Evolutionary conservation across 2,329 filamentous ascomycete genomes (phyloP).

Genomic region (Coniochaeta ligniaria): DNA sequence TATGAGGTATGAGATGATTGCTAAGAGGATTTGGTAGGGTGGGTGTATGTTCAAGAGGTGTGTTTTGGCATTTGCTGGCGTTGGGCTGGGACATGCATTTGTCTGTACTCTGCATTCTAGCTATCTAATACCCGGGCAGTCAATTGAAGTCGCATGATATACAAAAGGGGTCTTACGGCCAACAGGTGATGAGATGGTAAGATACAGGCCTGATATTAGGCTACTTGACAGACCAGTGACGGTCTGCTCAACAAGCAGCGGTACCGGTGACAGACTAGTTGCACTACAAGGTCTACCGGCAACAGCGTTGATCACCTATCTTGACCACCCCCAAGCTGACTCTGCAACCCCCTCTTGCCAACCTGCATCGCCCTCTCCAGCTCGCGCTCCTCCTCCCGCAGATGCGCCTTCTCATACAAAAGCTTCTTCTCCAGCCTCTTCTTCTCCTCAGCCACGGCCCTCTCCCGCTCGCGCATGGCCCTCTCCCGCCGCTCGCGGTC

Average conservation of each 20-base stretch:
- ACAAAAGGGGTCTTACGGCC: too few species aligned
- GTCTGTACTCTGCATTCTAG: not conserved
- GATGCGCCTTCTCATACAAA: slow-evolving; percentile 49
- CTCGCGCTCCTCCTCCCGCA: slow-evolving; percentile 62
- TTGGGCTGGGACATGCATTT: not conserved
- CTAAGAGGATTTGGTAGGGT: slow-evolving; percentile 86
- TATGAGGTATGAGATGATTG: slow-evolving; percentile 86
- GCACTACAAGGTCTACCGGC: too few species aligned
- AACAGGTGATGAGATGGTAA: not conserved
- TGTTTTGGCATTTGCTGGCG: not conserved
- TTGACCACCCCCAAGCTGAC: slow-evolving; percentile 36
- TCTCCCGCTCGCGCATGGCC: slow-evolving; percentile 59
- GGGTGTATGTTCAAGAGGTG: not conserved
- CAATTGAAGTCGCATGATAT: not conserved
- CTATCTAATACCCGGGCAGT: not conserved
- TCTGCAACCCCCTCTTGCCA: slow-evolving; percentile 57
- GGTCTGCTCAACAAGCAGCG: too few species aligned
- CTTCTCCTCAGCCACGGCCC: slow-evolving; percentile 56
- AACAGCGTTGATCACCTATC: too few species aligned
- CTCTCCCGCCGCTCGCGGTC: slow-evolving; percentile 54
- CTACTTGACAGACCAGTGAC: too few species aligned
- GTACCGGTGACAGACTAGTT: too few species aligned
- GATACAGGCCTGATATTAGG: not conserved
- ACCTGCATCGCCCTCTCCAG: slow-evolving; percentile 63
- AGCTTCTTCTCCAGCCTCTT: slow-evolving; percentile 50